phyloP scores from a whole-genome alignment of 345 rosid genomes.

The Gossypium longicalyx region DNA sequence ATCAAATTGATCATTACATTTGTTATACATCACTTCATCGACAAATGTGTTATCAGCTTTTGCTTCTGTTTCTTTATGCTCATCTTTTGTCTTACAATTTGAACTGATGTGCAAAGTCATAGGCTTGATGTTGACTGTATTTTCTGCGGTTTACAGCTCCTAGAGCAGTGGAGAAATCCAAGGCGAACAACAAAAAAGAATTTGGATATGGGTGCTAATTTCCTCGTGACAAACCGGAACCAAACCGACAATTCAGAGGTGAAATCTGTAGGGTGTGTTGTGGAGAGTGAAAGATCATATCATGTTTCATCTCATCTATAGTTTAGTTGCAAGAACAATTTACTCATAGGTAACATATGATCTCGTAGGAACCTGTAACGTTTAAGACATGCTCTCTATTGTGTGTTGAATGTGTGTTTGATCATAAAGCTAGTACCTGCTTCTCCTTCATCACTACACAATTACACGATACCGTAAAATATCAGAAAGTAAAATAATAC shows the following conservation, averaged over 20 bases:
- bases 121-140: neutral
- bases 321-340: slow-evolving; percentile 19
- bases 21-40: neutral
- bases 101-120: neutral
- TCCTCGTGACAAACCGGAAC: neutral
- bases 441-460: neutral
- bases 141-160: slow-evolving; percentile 42
- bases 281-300: neutral
- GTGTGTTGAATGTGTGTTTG: neutral
- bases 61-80: neutral
- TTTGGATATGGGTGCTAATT: neutral
- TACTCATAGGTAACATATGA: neutral
- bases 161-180: slow-evolving; percentile 55
- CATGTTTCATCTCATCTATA: neutral
- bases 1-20: neutral
- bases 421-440: neutral
- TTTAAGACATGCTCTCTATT: neutral
- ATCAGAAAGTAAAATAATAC: too few relatives aligned
- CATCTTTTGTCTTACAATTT: neutral
- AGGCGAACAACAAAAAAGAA: slow-evolving; percentile 32
- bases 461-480: neutral
- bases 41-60: neutral
- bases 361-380: slow-evolving; percentile 7
- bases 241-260: neutral
- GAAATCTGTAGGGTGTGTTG: neutral